Evolutionary conservation across 208 protist species (phyloP).

Genomic region (Jaenimonas drosophilae): DNA sequence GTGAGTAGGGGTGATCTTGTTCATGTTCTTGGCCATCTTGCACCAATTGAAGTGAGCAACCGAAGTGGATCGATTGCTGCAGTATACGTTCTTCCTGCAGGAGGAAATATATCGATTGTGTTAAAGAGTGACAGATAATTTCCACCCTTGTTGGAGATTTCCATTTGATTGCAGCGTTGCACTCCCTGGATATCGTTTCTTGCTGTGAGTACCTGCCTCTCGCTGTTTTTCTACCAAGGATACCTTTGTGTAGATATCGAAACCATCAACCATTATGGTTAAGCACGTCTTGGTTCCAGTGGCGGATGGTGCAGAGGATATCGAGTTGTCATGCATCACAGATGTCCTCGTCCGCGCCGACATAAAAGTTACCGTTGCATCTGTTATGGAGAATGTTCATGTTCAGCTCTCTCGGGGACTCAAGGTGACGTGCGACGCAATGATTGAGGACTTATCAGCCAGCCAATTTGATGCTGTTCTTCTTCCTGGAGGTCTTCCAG

Average conservation of each 20-base stretch:
- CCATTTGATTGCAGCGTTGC: not conserved
- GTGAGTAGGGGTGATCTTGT: slow-evolving; percentile 63
- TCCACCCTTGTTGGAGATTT: not conserved
- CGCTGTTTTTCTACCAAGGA: slow-evolving; percentile 2
- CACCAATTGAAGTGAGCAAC: slow-evolving; percentile 14
- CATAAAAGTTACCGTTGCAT: slow-evolving; percentile 66
- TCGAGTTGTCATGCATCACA: slow-evolving; percentile 79
- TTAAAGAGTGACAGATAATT: not conserved
- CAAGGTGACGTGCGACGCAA: slow-evolving; percentile 37
- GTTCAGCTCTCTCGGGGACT: slow-evolving; percentile 59
- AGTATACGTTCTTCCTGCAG: slow-evolving; percentile 56
- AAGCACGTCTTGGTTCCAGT: slow-evolving; percentile 76
- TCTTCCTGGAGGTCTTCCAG: slow-evolving; percentile 70
- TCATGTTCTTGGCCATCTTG: slow-evolving; percentile 73
- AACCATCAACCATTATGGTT: slow-evolving; percentile 6
- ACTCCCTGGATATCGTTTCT: not conserved
- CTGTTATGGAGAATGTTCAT: slow-evolving; percentile 48
- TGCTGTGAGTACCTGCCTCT: not conserved
- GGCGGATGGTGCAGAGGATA: slow-evolving; percentile 80
- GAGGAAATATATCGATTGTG: slow-evolving; percentile 76
- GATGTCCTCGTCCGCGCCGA: slow-evolving; percentile 65
- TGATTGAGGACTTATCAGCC: slow-evolving; percentile 51
- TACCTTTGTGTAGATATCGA: slow-evolving; percentile 11
- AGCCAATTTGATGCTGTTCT: slow-evolving; percentile 65
- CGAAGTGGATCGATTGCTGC: slow-evolving; percentile 13